Conservation (phyloP, 139 green algal genomes). For the Raphidocelis subcapitata region DNA sequence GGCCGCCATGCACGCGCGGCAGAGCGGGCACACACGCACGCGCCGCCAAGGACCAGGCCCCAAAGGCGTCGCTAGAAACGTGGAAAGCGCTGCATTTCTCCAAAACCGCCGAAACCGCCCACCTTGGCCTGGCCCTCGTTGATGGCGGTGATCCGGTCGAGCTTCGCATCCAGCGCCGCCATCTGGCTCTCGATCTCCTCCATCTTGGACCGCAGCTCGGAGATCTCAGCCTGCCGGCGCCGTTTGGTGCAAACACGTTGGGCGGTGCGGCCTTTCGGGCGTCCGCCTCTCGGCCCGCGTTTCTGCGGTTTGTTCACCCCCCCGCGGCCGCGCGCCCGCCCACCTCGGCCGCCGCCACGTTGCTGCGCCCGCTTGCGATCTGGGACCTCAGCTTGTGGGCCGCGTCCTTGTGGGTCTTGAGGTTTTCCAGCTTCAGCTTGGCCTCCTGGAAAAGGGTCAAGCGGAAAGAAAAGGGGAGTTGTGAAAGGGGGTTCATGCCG, state of each 20-base stretch:
- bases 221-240: constrained; percentile 7
- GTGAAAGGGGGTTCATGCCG: too few species aligned
- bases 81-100: too few species aligned
- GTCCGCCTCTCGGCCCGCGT: too few species aligned
- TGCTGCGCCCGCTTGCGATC: background rate
- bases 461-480: too few species aligned
- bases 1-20: too few species aligned
- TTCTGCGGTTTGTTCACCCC: too few species aligned
- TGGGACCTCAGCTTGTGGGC: background rate
- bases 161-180: constrained; percentile 9
- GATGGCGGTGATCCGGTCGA: background rate
- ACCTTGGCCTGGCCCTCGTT: background rate
- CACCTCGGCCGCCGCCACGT: background rate
- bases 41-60: too few species aligned
- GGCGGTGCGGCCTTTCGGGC: too few species aligned
- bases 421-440: constrained; percentile 69
- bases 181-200: constrained; percentile 8
- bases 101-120: too few species aligned
- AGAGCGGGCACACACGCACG: too few species aligned
- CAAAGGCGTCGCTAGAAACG: too few species aligned
- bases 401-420: constrained; percentile 63
- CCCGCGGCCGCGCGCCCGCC: background rate
- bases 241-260: too few species aligned
- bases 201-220: constrained; percentile 1
- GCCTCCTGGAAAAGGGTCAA: constrained; percentile 62